A percentile compares a stretch with the other conserved stretches of the same genome.
Evolutionary conservation across 139 green algal genomes (phyloP).

Genomic region (Asterochloris sp.): DNA sequence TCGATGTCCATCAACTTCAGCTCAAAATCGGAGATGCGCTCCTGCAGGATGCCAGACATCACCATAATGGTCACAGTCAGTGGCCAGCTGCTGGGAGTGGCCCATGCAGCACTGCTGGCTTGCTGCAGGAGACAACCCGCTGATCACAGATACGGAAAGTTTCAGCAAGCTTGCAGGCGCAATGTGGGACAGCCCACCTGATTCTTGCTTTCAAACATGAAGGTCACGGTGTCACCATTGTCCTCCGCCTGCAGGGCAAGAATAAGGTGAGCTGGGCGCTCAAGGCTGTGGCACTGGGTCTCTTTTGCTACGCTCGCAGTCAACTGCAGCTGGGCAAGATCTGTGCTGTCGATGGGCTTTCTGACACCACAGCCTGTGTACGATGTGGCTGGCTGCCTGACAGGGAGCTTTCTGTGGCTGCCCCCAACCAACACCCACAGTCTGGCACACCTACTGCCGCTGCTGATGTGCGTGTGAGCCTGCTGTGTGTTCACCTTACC

Average conservation of each 20-base stretch:
- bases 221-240: slow-evolving; percentile 85
- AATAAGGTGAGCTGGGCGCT: background rate
- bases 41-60: slow-evolving; percentile 18
- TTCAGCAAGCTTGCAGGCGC: too few relatives aligned
- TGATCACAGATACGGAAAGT: too few relatives aligned
- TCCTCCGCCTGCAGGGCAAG: slow-evolving; percentile 68
- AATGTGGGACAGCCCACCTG: slow-evolving; percentile 18
- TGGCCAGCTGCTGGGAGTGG: too few relatives aligned
- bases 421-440: background rate
- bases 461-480: background rate
- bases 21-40: slow-evolving; percentile 96
- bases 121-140: too few relatives aligned
- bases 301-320: too few relatives aligned
- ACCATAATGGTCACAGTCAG: too few relatives aligned
- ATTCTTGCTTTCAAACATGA: slow-evolving; percentile 92
- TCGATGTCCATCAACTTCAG: slow-evolving; percentile 99
- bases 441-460: background rate
- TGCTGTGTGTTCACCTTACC: background rate
- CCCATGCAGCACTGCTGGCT: too few relatives aligned
- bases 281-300: background rate
- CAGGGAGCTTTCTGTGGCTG: background rate
- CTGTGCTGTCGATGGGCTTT: background rate
- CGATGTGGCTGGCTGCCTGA: background rate
- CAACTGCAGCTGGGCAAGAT: too few relatives aligned
- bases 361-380: background rate